Conservation (phyloP, 371 early-diverging fungal genomes). For the Blastocladiella emersonii region DNA sequence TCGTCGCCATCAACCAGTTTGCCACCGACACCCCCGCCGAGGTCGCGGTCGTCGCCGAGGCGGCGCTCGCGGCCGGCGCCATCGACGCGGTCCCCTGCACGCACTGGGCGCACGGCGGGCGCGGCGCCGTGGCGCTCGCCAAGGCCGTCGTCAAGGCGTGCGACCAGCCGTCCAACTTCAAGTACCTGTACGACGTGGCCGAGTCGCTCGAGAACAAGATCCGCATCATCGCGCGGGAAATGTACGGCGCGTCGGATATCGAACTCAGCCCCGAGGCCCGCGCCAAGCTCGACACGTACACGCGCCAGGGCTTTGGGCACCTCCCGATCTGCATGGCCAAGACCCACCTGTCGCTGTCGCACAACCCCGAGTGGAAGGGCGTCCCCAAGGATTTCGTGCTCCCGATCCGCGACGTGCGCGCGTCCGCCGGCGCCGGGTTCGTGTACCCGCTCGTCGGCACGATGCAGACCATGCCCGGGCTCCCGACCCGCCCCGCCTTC, state of each 20-base stretch:
- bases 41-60: conserved; percentile 53
- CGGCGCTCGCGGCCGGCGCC: conserved; percentile 73
- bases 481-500: conserved; percentile 92
- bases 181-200: conserved; percentile 67
- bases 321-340: conserved; percentile 97
- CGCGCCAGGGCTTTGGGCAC: conserved; percentile 54
- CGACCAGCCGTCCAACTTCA: conserved; percentile 42
- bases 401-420: conserved; percentile 85
- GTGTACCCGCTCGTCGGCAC: conserved; percentile 86
- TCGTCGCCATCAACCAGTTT: conserved; percentile 89
- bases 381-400: conserved; percentile 81
- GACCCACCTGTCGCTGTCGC: conserved; percentile 83
- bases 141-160: conserved; percentile 72
- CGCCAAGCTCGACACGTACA: conserved; percentile 66
- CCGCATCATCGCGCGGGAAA: conserved; percentile 70
- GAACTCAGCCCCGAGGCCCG: conserved; percentile 63
- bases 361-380: conserved; percentile 78
- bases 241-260: conserved; percentile 87
- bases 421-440: conserved; percentile 95
- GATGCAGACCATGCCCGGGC: conserved; percentile 97
- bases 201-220: conserved; percentile 75
- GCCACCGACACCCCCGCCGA: conserved; percentile 78
- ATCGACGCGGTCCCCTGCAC: conserved; percentile 66
- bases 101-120: conserved; percentile 89
- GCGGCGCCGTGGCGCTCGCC: conserved; percentile 76